Conservation (phyloP, 2,329 filamentous ascomycete genomes). For the Verticillium nubilum region DNA sequence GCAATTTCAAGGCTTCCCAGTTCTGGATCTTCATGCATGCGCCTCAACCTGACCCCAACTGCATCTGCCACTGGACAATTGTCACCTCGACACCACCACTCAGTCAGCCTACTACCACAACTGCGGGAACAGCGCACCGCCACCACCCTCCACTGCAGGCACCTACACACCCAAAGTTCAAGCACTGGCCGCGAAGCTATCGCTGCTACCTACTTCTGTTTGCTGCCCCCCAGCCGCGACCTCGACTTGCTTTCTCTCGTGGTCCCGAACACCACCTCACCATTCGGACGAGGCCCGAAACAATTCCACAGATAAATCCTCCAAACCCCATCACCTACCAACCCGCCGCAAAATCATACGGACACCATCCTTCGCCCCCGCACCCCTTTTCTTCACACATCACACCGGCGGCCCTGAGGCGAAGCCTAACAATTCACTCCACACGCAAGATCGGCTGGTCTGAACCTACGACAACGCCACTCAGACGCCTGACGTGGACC, state of each 20-base stretch:
- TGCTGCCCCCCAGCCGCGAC: background rate
- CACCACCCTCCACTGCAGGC: background rate
- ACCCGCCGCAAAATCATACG: background rate
- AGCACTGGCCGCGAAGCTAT: background rate
- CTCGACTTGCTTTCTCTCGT: background rate
- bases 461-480: background rate
- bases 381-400: background rate
- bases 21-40: background rate
- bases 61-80: background rate
- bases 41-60: background rate
- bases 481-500: slow-evolving; percentile 2
- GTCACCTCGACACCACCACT: background rate
- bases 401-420: background rate
- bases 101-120: background rate
- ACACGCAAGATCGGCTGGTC: background rate
- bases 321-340: background rate
- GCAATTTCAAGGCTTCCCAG: background rate
- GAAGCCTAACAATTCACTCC: background rate
- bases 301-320: background rate
- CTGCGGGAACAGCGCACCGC: background rate
- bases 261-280: background rate
- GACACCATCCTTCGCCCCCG: background rate
- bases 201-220: background rate
- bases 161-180: background rate
- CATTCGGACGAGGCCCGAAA: background rate